Evolutionary conservation across 2,329 filamentous ascomycete genomes (phyloP).

Genomic region (Pestalotiopsis sp.): DNA sequence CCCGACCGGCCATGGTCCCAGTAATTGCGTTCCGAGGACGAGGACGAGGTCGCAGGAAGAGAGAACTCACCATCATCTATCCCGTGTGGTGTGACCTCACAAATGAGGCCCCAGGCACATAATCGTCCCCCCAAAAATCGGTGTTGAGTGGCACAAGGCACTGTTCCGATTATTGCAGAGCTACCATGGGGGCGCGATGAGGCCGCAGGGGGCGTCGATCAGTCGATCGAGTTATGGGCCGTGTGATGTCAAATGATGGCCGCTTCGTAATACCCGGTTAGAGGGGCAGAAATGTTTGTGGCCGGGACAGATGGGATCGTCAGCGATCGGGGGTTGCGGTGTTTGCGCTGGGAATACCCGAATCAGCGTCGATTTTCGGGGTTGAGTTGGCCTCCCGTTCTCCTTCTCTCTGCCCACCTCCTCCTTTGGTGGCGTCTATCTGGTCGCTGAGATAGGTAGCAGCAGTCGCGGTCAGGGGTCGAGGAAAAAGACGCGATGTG

Average conservation of each 20-base stretch:
- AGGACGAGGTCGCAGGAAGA: neutral
- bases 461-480: slow-evolving; percentile 2
- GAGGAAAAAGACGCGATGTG: neutral
- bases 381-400: neutral
- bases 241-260: neutral
- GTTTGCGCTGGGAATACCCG: neutral
- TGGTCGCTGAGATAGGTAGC: neutral
- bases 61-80: slow-evolving; percentile 18
- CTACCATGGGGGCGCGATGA: slow-evolving; percentile 14
- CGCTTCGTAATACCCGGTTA: slow-evolving; percentile 1
- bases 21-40: neutral
- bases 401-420: neutral
- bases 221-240: neutral
- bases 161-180: slow-evolving; percentile 13
- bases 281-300: neutral
- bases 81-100: slow-evolving; percentile 10
- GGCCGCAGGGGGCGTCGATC: slow-evolving; percentile 10
- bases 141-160: slow-evolving; percentile 15
- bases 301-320: neutral
- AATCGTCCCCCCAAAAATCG: slow-evolving; percentile 7
- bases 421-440: neutral
- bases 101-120: slow-evolving; percentile 12
- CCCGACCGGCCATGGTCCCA: neutral
- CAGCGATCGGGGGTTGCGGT: neutral
- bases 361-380: neutral